Percentiles rank a stretch among this genome's conserved stretches.
Evolutionary conservation across 345 rosid genomes (phyloP).

Genomic region (Tarenaya hassleriana): DNA sequence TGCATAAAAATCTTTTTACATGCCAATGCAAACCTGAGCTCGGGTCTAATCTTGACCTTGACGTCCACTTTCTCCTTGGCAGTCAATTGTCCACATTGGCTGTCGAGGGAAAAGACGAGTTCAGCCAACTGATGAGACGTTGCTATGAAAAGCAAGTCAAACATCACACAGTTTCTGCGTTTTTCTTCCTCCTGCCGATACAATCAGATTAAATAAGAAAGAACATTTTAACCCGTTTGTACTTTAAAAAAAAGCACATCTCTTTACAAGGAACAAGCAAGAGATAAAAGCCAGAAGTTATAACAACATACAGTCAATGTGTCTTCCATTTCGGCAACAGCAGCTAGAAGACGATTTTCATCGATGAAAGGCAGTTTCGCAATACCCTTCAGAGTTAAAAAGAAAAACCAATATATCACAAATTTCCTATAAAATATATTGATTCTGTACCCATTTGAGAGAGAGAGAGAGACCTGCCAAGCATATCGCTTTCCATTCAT

Average conservation of each 20-base stretch:
- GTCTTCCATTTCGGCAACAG: conserved; percentile 65
- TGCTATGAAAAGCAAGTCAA: conserved; percentile 81
- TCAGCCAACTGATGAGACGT: conserved; percentile 83
- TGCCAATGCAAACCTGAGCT: conserved; percentile 58
- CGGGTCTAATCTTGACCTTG: conserved; percentile 60
- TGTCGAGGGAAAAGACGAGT: conserved; percentile 73
- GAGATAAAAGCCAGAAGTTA: not conserved
- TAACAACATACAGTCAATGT: conserved; percentile 58
- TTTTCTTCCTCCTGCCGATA: conserved; percentile 72
- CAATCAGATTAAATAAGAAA: not conserved
- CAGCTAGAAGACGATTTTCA: conserved; percentile 76
- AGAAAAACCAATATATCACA: not conserved
- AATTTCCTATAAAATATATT: not conserved
- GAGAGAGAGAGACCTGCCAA: conserved; percentile 64
- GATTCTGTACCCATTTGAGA: conserved; percentile 1
- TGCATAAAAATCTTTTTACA: not conserved
- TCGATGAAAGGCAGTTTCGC: conserved; percentile 96
- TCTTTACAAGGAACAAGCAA: conserved; percentile 1
- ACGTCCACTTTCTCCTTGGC: conserved; percentile 43
- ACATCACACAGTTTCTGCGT: conserved; percentile 74
- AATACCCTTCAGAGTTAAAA: conserved; percentile 50
- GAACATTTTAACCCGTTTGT: not conserved
- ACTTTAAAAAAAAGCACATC: conserved; percentile 11
- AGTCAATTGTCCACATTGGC: conserved; percentile 54
- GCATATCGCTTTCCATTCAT: conserved; percentile 90